Percentiles rank a stretch among this genome's conserved stretches.
Evolutionary conservation across 805 yeast genomes (phyloP).

Genomic region (Candida berthetii): DNA sequence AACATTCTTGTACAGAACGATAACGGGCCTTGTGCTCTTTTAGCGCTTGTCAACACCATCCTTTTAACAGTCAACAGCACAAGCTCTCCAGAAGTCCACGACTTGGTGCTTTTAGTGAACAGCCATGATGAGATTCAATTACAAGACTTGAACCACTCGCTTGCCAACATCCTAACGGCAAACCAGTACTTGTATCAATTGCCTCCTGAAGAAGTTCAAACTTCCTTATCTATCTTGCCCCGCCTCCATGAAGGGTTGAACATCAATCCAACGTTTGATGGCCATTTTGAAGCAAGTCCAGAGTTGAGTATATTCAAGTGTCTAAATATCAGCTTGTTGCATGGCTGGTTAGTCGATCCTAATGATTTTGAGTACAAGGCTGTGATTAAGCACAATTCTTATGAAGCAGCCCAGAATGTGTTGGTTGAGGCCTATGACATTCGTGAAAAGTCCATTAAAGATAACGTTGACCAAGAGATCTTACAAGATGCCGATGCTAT

Average conservation of each 20-base stretch:
- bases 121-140: constrained; percentile 27
- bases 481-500: constrained; percentile 28
- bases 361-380: constrained; percentile 25
- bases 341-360: constrained; percentile 77
- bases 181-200: constrained; percentile 21
- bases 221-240: constrained; percentile 53
- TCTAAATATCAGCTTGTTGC: constrained; percentile 58
- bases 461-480: constrained; percentile 20
- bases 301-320: constrained; percentile 52
- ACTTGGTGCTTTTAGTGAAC: constrained; percentile 24
- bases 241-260: constrained; percentile 62
- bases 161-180: constrained; percentile 41
- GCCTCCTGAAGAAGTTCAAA: constrained; percentile 27
- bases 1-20: constrained; percentile 68
- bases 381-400: constrained; percentile 37
- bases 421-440: constrained; percentile 41
- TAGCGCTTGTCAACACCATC: constrained; percentile 70
- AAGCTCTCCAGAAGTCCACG: constrained; percentile 16
- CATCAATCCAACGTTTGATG: constrained; percentile 65
- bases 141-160: constrained; percentile 35
- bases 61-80: constrained; percentile 37
- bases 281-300: constrained; percentile 47
- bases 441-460: constrained; percentile 16
- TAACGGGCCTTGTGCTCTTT: constrained; percentile 86
- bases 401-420: constrained; percentile 55